Evolutionary conservation across 2,329 filamentous ascomycete genomes (phyloP), one percentile per base, ranked within the genome.

Genomic region (Ophiosphaerella korrae): DNA sequence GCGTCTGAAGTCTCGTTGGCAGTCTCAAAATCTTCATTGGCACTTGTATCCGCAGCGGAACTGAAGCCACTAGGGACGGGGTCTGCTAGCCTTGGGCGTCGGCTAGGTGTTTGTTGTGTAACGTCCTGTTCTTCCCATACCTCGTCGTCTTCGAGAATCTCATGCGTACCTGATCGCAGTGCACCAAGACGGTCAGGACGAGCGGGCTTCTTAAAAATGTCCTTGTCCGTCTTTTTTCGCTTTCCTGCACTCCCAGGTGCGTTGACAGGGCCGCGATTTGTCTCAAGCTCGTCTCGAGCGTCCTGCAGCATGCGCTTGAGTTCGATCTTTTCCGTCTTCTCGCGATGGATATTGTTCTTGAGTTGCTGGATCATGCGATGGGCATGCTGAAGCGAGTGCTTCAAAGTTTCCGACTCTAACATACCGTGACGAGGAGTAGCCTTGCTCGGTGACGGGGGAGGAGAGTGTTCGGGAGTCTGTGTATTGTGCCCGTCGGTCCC

Each of bases 281-380:
- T 75, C 73, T 91, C 94, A 24, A 99, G 78, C 67, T 99, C 94
- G 70, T 99, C 94, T 32, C 92, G 87, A 21, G 93, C 88, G 66
- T 99, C 94, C 76, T 97, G 93, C 26, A 97, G 84, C 83, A 99
- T 90, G 52, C 93, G 89, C 75, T 91, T 92, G 46, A 97, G 84
- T 75, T 99, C 94, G 24, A 97, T 84, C 80, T 97, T 99, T 74
- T 99, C 94, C 0, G 93, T 97, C 85, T 97, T 99, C 74, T 99
- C 94, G 31, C 94, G 89, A 73, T 99, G 93, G 40, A 97, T 89
- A 66, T 92, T 96, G 72, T 89, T 92, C 75, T 96, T 92, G 62
- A 97, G 84, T 66, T 91, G 96, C 72, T 97, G 93, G 52, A 99
- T 97, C 77, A 96, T 97, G 50, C 93, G 86, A 73, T 97, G 94